Evolutionary conservation across 2,329 filamentous ascomycete genomes (phyloP).

Genomic region (Furcasterigmium sp.): DNA sequence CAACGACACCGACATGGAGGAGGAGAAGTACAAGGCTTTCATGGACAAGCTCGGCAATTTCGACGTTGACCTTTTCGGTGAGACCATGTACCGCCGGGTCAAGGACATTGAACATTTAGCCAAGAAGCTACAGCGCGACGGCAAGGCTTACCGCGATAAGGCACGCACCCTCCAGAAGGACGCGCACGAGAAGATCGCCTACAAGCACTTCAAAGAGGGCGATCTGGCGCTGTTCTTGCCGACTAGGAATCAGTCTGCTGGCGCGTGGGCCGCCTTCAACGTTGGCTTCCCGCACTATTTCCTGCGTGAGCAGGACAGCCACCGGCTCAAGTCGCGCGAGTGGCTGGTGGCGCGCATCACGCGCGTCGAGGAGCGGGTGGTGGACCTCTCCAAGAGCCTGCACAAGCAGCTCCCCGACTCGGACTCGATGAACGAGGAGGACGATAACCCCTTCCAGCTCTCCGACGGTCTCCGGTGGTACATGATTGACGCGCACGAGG

Average conservation of each 20-base stretch:
- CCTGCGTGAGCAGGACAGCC: slow-evolving; percentile 83
- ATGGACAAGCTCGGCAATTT: slow-evolving; percentile 70
- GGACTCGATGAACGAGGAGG: slow-evolving; percentile 59
- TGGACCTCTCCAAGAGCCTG: slow-evolving; percentile 81
- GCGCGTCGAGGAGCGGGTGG: slow-evolving; percentile 86
- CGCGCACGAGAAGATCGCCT: slow-evolving; percentile 92
- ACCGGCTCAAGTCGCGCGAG: slow-evolving; percentile 78
- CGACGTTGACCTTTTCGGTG: slow-evolving; percentile 77
- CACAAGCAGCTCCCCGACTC: slow-evolving; percentile 36
- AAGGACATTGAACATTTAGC: slow-evolving; percentile 92
- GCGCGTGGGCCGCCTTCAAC: slow-evolving; percentile 98
- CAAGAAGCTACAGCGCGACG: slow-evolving; percentile 88
- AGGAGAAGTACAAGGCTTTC: slow-evolving; percentile 69
- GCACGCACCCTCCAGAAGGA: slow-evolving; percentile 77
- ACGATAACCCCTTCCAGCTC: slow-evolving; percentile 95
- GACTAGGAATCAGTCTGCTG: slow-evolving; percentile 87
- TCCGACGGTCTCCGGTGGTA: slow-evolving; percentile 96
- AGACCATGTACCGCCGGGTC: slow-evolving; percentile 81
- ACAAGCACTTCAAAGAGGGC: slow-evolving; percentile 91
- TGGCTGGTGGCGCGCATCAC: slow-evolving; percentile 96
- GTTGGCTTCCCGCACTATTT: slow-evolving; percentile 97
- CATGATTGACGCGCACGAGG: slow-evolving; percentile 86
- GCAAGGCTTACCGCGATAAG: slow-evolving; percentile 80
- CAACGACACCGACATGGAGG: slow-evolving; percentile 59
- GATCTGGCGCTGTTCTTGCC: slow-evolving; percentile 92